A percentile compares a stretch with the other conserved stretches of the same genome.
Conservation (phyloP, 202 grass and related monocot species). For the Zoysia matrella region DNA sequence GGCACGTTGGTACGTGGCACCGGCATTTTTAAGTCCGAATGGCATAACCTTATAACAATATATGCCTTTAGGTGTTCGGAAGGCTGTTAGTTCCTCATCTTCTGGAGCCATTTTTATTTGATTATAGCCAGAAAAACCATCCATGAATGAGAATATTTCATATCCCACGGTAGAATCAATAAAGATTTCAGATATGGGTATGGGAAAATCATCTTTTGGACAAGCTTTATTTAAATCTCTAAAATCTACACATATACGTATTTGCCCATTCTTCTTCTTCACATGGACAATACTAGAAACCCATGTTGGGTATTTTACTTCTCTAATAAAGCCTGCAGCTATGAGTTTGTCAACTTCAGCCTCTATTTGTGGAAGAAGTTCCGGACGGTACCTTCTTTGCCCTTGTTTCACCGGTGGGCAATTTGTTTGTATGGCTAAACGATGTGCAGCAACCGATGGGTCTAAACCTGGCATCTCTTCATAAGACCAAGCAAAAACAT, state of each 20-base stretch:
- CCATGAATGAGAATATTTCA: slow-evolving; percentile 29
- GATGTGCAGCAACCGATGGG: background rate
- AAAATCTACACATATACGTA: slow-evolving; percentile 26
- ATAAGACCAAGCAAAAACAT: slow-evolving; percentile 1
- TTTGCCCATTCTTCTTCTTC: slow-evolving; percentile 23
- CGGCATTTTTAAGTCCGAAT: slow-evolving; percentile 28
- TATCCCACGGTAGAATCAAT: slow-evolving; percentile 23
- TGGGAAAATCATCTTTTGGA: slow-evolving; percentile 33
- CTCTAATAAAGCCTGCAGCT: background rate
- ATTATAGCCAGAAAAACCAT: slow-evolving; percentile 25
- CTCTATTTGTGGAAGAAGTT: background rate
- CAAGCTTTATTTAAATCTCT: slow-evolving; percentile 35
- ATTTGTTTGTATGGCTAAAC: background rate
- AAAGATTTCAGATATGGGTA: slow-evolving; percentile 11
- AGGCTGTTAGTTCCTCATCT: background rate
- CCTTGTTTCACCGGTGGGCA: no score
- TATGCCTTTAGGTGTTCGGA: slow-evolving; percentile 13
- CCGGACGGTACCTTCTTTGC: no score
- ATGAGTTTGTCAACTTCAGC: slow-evolving; percentile 19
- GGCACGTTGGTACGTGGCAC: background rate
- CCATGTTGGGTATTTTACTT: slow-evolving; percentile 23
- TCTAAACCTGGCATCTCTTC: slow-evolving; percentile 13
- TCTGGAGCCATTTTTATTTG: slow-evolving; percentile 20
- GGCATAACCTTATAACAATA: slow-evolving; percentile 27
- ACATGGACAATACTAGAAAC: slow-evolving; percentile 17